A percentile compares a stretch with the other conserved stretches of the same genome.
Conservation (phyloP, 805 yeast species). For the Candida berthetii region DNA sequence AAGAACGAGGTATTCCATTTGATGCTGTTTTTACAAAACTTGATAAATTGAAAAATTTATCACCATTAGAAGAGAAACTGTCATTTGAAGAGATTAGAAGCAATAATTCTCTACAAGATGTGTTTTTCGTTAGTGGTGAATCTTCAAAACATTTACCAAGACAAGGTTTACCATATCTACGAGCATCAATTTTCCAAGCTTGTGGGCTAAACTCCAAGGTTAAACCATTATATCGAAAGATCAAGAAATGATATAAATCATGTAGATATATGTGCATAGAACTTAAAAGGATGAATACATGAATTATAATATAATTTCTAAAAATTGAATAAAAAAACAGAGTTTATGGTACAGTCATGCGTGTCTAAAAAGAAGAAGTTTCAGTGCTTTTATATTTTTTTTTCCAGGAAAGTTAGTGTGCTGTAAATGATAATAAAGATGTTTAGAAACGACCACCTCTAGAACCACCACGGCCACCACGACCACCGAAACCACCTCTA, state of each 20-base stretch:
- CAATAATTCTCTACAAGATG: constrained; percentile 32
- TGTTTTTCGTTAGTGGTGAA: constrained; percentile 46
- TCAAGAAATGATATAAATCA: neutral
- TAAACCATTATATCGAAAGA: too few species aligned
- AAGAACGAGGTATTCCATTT: constrained; percentile 54
- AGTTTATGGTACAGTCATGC: neutral
- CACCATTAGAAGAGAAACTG: constrained; percentile 32
- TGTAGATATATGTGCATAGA: neutral
- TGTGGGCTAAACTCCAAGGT: constrained; percentile 32
- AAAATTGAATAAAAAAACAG: constrained; percentile 1
- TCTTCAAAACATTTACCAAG: constrained; percentile 28
- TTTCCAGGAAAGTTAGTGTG: constrained; percentile 21
- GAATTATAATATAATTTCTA: neutral
- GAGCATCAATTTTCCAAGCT: constrained; percentile 44
- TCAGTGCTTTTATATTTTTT: neutral
- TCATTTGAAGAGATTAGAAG: constrained; percentile 32
- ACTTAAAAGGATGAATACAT: neutral
- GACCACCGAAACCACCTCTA: constrained; percentile 23
- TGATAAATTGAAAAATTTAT: constrained; percentile 42
- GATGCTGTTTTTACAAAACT: constrained; percentile 75
- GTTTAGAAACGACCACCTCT: constrained; percentile 23
- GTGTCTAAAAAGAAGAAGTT: neutral
- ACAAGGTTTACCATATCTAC: constrained; percentile 48
- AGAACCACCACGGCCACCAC: constrained; percentile 34
- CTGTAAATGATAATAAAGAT: constrained; percentile 5